These are phyloP conservation scores for Stereum hirsutum DNA, from an alignment of 1,284 basidiomycete genomes.

Conservation along the genomic window DNA sequence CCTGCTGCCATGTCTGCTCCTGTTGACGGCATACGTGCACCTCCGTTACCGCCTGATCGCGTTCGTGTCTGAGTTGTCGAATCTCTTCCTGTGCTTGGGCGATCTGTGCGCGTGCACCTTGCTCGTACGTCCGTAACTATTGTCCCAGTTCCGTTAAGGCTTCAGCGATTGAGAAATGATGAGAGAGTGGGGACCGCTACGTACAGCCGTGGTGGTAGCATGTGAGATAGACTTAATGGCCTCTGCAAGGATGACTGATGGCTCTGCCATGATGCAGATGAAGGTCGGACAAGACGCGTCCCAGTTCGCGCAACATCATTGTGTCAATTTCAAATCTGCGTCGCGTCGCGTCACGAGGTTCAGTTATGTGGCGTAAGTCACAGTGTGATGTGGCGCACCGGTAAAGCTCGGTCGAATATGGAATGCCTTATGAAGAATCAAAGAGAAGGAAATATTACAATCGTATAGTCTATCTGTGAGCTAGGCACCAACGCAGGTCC, in stretches of 20 bases:
- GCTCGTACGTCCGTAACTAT: conserved; percentile 12
- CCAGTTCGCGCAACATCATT: neutral
- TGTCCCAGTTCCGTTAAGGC: neutral
- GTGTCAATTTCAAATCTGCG: neutral
- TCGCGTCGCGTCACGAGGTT: too few relatives aligned
- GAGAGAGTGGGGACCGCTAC: neutral
- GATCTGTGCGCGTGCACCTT: conserved; percentile 24
- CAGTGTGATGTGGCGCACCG: too few relatives aligned
- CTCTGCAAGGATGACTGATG: conserved; percentile 9
- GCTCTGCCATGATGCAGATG: conserved; percentile 10
- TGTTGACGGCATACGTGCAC: conserved; percentile 36
- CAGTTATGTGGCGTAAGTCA: too few relatives aligned
- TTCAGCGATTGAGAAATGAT: neutral
- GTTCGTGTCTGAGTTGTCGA: conserved; percentile 37
- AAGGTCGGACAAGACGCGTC: neutral
- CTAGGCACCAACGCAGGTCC: too few relatives aligned
- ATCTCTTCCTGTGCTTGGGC: conserved; percentile 34
- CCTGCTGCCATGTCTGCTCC: conserved; percentile 37
- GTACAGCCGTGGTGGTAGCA: conserved; percentile 9
- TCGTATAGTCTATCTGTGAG: too few relatives aligned
- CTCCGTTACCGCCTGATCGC: conserved; percentile 43
- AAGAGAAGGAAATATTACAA: too few relatives aligned
- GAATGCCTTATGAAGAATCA: too few relatives aligned
- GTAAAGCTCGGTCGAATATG: too few relatives aligned
- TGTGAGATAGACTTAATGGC: conserved; percentile 12